These are phyloP conservation scores for Globisporangium mamillatum DNA, from an alignment of 352 stramenopile species.

Conservation along the genomic window DNA sequence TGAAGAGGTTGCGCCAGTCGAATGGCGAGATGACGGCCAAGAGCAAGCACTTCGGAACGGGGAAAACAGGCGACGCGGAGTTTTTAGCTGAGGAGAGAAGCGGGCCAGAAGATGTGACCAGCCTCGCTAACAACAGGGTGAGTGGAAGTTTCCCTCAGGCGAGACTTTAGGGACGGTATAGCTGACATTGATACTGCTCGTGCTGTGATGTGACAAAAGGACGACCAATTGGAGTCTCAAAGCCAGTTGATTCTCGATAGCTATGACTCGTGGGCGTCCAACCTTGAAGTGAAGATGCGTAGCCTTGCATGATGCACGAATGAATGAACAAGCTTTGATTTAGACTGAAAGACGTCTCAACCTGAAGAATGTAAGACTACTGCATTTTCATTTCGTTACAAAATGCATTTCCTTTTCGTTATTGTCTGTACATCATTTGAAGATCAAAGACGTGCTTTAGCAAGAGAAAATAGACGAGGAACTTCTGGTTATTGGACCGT, in stretches of 20 bases:
- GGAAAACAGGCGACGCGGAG: neutral
- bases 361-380: neutral
- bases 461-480: neutral
- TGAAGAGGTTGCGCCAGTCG: neutral
- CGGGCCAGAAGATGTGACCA: slow-evolving; percentile 9
- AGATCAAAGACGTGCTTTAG: neutral
- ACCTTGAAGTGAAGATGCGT: slow-evolving; percentile 53
- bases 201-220: neutral
- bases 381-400: neutral
- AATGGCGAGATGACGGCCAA: neutral
- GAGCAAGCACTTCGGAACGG: neutral
- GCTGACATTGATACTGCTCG: neutral
- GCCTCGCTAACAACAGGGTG: slow-evolving; percentile 10
- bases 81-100: neutral
- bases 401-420: neutral
- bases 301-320: slow-evolving; percentile 28
- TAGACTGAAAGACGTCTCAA: neutral
- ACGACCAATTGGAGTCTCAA: slow-evolving; percentile 11
- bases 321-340: neutral
- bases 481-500: neutral
- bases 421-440: neutral
- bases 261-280: slow-evolving; percentile 50
- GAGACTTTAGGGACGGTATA: neutral
- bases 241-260: slow-evolving; percentile 45
- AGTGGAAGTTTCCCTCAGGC: neutral